These are phyloP conservation scores for Fraxinus americana DNA, from an alignment of 257 asterid species.

Conservation along the genomic window DNA sequence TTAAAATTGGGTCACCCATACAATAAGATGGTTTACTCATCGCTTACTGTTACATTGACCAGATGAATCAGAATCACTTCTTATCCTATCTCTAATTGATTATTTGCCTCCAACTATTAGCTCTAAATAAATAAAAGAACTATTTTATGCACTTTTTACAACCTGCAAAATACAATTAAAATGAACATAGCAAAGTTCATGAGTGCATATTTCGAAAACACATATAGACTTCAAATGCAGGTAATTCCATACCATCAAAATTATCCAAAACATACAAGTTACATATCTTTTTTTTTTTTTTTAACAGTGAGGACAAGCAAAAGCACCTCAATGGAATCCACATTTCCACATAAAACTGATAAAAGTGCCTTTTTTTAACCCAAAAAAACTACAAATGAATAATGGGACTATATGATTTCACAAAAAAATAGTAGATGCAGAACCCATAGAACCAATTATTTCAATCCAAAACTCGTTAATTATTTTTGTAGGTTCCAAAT, in stretches of 20 bases:
- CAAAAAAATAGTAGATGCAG: neutral
- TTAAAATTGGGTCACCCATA: neutral
- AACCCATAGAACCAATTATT: neutral
- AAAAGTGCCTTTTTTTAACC: no score
- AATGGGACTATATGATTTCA: no score
- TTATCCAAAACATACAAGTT: no score
- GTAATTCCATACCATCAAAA: no score
- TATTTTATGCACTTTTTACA: constrained; percentile 57
- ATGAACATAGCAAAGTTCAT: no score
- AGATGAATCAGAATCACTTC: constrained; percentile 54
- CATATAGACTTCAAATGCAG: no score
- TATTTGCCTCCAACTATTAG: constrained; percentile 64
- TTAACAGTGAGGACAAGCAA: no score
- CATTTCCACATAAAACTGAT: no score
- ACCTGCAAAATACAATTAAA: constrained; percentile 72
- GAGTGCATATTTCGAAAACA: no score
- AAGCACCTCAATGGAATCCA: no score
- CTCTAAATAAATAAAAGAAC: constrained; percentile 33
- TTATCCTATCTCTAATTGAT: constrained; percentile 83
- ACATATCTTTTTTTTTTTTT: no score
- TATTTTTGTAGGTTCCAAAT: neutral
- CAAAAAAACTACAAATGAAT: no score
- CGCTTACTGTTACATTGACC: constrained; percentile 54
- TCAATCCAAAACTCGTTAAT: neutral
- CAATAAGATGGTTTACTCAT: constrained; percentile 31